A percentile compares a stretch with the other conserved stretches of the same genome.
Evolutionary conservation across 2,329 filamentous ascomycete species (phyloP).

Genomic region (Fusarium bactridioides): DNA sequence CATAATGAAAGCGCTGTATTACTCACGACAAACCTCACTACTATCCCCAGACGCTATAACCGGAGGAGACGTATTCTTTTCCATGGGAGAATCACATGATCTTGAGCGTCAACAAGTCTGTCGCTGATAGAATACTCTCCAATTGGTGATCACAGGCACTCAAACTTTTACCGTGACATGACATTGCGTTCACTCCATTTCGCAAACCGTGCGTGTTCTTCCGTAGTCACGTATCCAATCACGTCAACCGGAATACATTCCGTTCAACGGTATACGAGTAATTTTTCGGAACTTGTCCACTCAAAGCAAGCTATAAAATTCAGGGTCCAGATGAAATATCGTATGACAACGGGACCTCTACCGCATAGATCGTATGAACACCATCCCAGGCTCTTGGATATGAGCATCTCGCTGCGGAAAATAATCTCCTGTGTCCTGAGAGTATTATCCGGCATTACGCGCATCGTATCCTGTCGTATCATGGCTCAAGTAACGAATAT

Average conservation of each 20-base stretch:
- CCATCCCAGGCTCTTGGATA: not conserved
- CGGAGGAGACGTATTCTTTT: not conserved
- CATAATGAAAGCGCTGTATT: slow-evolving; percentile 2
- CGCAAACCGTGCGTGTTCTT: not conserved
- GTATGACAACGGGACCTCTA: not conserved
- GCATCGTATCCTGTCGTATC: not conserved
- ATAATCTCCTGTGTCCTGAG: not conserved
- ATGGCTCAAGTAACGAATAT: not conserved
- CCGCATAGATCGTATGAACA: not conserved
- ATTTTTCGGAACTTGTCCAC: not conserved
- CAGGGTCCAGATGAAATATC: slow-evolving; percentile 5
- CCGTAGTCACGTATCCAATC: not conserved
- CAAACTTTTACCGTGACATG: not conserved
- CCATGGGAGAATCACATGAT: not conserved
- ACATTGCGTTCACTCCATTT: not conserved
- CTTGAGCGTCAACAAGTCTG: not conserved
- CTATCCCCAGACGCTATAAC: not conserved
- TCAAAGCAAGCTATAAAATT: not conserved
- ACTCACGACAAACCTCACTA: not conserved
- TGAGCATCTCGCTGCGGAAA: not conserved
- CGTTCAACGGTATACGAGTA: not conserved
- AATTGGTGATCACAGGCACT: not conserved
- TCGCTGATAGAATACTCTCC: not conserved
- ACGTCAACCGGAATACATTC: not conserved
- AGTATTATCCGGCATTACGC: not conserved